Evolutionary conservation across 2,329 filamentous ascomycete species (phyloP), one percentile per base, ranked within the genome.

Genomic region (Cladophialophora bantiana): DNA sequence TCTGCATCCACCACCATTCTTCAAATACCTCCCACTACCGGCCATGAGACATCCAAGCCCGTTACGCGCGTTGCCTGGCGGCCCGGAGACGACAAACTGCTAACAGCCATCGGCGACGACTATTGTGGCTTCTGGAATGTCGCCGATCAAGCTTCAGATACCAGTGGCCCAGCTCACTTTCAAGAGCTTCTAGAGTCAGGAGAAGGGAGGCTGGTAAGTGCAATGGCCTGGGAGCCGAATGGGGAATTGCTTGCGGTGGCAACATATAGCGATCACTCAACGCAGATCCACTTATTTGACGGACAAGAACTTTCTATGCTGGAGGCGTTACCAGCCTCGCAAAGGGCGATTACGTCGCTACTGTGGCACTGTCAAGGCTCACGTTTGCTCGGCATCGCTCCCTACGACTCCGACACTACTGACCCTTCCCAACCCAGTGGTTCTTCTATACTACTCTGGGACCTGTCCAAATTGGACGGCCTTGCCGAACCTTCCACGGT

Each of bases 61-160:
- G 78, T 84, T 73, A 78, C 77, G 2, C 74, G 75, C 4, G 73
- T 77, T 3, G 68, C 76, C 56, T 84, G 82, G 82, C 80, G 79
- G 57, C 82, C 82, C 6, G 69, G 74, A 4, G 80, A 83, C 73
- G 75, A 80, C 31, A 78, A 78, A 7, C 69, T 79, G 18, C 71
- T 84, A 18, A 77, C 79, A 56, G 77, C 78, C 2, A 77, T 78
- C 45, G 80, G 82, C 26, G 79, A 83, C 56, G 73, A 76, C 55
- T 80, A 80, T 71, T 83, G 81, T 72, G 79, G 77, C 26, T 65
- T 83, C 45, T 84, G 81, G 80, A 81, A 78, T 64, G 66, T 82
- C 18, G 54, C 35, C 15, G 53, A 63, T 18, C 50, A 36, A 12
- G 31, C 38, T 36, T n/a, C 64, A n/a, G 26, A 63, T 36, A 13